phyloP scores from a whole-genome alignment of 768 basidiomycete genomes.

The Tremella fuciformis region DNA sequence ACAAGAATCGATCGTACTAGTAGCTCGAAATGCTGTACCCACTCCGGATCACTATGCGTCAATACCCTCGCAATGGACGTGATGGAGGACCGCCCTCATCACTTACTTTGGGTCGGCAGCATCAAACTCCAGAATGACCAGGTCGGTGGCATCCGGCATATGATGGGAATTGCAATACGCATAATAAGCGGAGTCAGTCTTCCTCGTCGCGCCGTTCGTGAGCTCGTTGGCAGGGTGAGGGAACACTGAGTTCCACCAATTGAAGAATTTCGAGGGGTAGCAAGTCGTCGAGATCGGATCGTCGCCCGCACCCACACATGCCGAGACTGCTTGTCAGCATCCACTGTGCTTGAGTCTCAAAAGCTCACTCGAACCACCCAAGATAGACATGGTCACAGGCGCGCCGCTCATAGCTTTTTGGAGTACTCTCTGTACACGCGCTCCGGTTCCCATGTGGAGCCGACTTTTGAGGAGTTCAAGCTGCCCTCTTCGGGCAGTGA shows the following conservation, averaged over 20 bases:
- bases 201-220: constrained; percentile 93
- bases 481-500: constrained; percentile 75
- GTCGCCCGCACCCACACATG: constrained; percentile 90
- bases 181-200: constrained; percentile 90
- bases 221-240: constrained; percentile 96
- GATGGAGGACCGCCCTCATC: neutral
- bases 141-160: constrained; percentile 86
- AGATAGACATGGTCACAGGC: constrained; percentile 81
- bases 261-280: constrained; percentile 92
- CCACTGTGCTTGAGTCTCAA: neutral
- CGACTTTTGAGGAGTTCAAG: constrained; percentile 69
- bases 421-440: constrained; percentile 74
- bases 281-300: constrained; percentile 78
- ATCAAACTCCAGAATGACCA: constrained; percentile 94
- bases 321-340: constrained; percentile 63
- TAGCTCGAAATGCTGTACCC: constrained; percentile 82
- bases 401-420: constrained; percentile 78
- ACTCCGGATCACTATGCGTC: constrained; percentile 61
- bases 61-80: neutral
- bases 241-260: constrained; percentile 97
- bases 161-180: constrained; percentile 91
- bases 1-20: constrained; percentile 87
- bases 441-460: constrained; percentile 74
- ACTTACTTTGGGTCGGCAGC: constrained; percentile 81
- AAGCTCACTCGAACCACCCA: constrained; percentile 76